Evolutionary conservation across 1,284 basidiomycete genomes (phyloP), one percentile per base, ranked within the genome.

Genomic region (Cystobasidiaceae sp.): DNA sequence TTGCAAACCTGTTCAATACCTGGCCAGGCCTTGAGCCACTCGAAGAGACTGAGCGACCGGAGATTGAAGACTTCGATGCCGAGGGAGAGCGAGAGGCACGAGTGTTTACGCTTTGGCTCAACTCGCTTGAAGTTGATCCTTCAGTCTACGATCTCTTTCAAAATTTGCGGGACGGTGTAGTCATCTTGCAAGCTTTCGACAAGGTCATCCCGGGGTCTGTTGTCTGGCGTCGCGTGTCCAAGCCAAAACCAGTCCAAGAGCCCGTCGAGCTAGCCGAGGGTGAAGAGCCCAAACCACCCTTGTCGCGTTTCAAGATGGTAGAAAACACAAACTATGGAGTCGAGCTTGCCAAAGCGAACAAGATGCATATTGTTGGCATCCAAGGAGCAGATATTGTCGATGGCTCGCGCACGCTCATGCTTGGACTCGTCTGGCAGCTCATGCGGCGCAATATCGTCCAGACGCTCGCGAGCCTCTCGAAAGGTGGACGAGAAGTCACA

Each of bases 301-400:
- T 98, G 23, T 93, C 91, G 37, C 83, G 92, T 60, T 98, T 97
- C 83, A 98, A 98, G 82, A 86, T 86, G 46, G 93, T 98, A 34
- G 96, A 98, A 79, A 98, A 98, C 79, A 97, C 91, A 59, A 98
- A 98, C 77, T 98, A 98, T 74, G 86, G 82, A 4, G 88, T 97
- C 56, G 94, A 98, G 57, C 85, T 98, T 17, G 93, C 86, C 17
- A 91, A 88, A 77, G 86, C 89, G 75, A 93, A 90, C 75, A 86
- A 88, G 51, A 91, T 98, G 90, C 91, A 91, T 77, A 82, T 98
- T 68, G 93, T 98, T 62, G 93, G 93, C 23, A 97, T 98, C 71
- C 96, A 98, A 77, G 94, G 94, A 9, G 86, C 93, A 2, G 94
- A 97, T 78, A 96, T 98, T 72, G 91, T 94, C 59, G 94, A 98